Conservation (phyloP, 768 basidiomycete species). For the Hydnum rufescens region DNA sequence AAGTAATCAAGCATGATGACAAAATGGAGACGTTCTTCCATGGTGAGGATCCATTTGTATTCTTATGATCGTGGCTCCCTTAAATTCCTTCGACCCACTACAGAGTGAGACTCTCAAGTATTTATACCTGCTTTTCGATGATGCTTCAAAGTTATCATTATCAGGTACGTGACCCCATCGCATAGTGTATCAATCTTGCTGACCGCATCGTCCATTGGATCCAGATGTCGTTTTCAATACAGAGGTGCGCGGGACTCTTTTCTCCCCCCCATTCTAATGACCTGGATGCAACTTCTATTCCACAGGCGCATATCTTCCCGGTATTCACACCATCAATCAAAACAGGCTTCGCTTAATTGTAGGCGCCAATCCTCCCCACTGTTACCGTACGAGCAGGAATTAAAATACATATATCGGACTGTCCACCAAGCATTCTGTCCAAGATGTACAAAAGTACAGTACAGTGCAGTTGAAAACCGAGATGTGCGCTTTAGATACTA, state of each 20-base stretch:
- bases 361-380: no score
- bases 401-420: no score
- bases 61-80: background rate
- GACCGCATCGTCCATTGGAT: no score
- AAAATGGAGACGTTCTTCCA: conserved; percentile 92
- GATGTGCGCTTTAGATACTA: background rate
- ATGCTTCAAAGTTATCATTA: conserved; percentile 48
- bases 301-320: conserved; percentile 48
- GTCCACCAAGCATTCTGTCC: no score
- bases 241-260: conserved; percentile 32
- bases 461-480: no score
- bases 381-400: no score
- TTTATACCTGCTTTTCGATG: conserved; percentile 70
- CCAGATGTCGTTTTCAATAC: conserved; percentile 83
- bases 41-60: conserved; percentile 27
- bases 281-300: no score
- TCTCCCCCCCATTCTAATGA: background rate
- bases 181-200: conserved; percentile 1
- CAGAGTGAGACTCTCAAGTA: conserved; percentile 86
- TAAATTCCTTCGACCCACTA: background rate
- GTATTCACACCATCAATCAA: conserved; percentile 36
- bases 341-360: conserved; percentile 13
- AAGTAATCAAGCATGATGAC: conserved; percentile 50
- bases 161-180: conserved; percentile 31
- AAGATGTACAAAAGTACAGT: no score